A percentile compares a stretch with the other conserved stretches of the same genome.
Evolutionary conservation across 441 rosid species (phyloP).

Genomic region (Aleurites moluccanus): DNA sequence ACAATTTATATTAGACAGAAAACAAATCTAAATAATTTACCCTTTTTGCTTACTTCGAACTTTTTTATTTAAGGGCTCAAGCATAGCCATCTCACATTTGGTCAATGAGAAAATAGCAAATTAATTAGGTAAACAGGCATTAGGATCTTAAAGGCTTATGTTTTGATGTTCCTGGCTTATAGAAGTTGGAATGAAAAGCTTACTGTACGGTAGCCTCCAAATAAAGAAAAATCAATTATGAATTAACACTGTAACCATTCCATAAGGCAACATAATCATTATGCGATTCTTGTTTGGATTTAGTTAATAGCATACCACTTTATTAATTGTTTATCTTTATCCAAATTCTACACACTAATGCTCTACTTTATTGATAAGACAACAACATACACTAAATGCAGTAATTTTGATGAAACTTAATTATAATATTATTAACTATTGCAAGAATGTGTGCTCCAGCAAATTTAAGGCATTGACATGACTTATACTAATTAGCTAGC

Average conservation of each 20-base stretch:
- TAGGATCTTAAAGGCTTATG: too few species aligned
- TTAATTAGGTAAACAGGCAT: too few species aligned
- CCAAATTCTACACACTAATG: neutral
- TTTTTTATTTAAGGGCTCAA: too few species aligned
- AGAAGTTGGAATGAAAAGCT: neutral
- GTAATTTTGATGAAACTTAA: conserved; percentile 4
- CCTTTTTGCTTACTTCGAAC: too few species aligned
- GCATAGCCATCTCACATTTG: too few species aligned
- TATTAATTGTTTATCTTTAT: neutral
- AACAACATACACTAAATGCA: neutral
- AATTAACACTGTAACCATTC: conserved; percentile 2
- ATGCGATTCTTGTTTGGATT: neutral
- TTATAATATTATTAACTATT: neutral
- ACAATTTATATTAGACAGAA: too few species aligned
- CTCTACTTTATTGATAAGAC: conserved; percentile 10
- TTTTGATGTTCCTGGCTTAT: too few species aligned
- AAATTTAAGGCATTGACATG: conserved; percentile 10
- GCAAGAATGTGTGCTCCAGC: conserved; percentile 21
- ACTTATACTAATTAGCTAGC: neutral
- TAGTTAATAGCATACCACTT: neutral
- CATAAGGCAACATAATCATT: neutral
- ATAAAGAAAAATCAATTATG: neutral
- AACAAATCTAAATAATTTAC: too few species aligned
- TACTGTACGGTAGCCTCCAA: neutral
- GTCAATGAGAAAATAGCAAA: too few species aligned